Base-by-base conservation (phyloP, 345 rosid genomes). In the Leavenworthia alabamica region DNA sequence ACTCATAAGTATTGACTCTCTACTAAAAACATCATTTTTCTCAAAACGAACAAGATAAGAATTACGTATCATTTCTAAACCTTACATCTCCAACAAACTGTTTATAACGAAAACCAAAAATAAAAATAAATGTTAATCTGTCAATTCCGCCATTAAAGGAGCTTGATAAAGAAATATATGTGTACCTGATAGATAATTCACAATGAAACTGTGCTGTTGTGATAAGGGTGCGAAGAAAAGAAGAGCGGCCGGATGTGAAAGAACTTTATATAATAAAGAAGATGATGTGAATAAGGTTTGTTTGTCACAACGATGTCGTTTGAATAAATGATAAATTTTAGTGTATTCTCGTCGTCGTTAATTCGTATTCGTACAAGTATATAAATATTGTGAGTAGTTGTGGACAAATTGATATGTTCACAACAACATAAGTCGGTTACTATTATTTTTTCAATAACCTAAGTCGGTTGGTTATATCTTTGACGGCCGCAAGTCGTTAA, bases 171-270 rank as follows among this genome's bases (percentile, higher is more conserved):
- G 16, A 39, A 9, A 13, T 12, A 8, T 28, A 43, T 13, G 14
- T 7, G 33, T 28, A 14, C 68, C 66, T 52, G 2, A 37, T 26
- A n/a, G 26, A 23, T 28, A 28, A 44, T 7, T 43, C 35, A 10
- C 4, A 37, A 53, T 24, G 68, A 29, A 36, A 35, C 43, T 7
- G 57, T 42, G 37, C 43, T 7, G 57, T 42, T 29, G 51, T 58
- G 69, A 62, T 47, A 55, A 62, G 53, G 48, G 42, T 49, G 55
- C 32, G 59, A 27, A 26, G 2, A 41, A 14, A 23, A 31, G 32
- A 37, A n/a, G 10, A 54, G 69, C 19, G 63, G 68, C 74, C 19
- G 63, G 68, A 68, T 70, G 6, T 28, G 15, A 54, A 62, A 0
- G 36, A 39, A 12, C n/a, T 70, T 62, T 55, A 62, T 54, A 32